These are phyloP conservation scores for Tricholoma sp. DNA, from an alignment of 768 basidiomycete genomes.

Conservation along the genomic window DNA sequence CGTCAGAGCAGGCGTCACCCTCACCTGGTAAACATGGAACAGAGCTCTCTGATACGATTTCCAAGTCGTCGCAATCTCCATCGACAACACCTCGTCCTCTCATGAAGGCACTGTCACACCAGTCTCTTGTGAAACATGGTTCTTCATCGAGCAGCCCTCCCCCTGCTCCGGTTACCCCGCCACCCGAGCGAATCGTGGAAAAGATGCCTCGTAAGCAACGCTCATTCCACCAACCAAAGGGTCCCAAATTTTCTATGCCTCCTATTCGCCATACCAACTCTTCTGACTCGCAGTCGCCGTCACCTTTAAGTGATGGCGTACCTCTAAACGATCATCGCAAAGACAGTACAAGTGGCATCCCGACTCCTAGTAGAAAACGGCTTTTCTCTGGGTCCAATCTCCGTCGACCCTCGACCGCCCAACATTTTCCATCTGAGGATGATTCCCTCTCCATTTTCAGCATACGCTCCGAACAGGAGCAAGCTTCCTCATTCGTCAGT, in stretches of 20 bases:
- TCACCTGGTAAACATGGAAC: conserved; percentile 9
- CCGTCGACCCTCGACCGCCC: conserved; percentile 49
- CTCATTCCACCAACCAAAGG: conserved; percentile 56
- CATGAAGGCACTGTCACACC: conserved; percentile 55
- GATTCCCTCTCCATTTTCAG: conserved; percentile 54
- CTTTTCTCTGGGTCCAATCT: conserved; percentile 57
- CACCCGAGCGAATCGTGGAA: conserved; percentile 18
- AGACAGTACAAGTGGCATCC: conserved; percentile 23
- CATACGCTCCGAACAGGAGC: conserved; percentile 40
- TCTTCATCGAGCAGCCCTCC: conserved; percentile 22
- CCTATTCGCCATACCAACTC: conserved; percentile 30
- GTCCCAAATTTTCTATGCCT: conserved; percentile 50
- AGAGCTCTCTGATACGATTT: neutral
- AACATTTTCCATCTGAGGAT: conserved; percentile 38
- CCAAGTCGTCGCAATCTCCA: conserved; percentile 13
- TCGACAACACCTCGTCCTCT: conserved; percentile 29
- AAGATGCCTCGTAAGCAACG: conserved; percentile 49
- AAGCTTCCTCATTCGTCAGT: conserved; percentile 17
- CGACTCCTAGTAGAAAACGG: conserved; percentile 41
- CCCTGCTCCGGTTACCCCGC: conserved; percentile 24
- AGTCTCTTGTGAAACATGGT: conserved; percentile 39
- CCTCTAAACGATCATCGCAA: conserved; percentile 19
- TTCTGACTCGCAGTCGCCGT: conserved; percentile 21
- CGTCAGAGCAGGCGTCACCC: conserved; percentile 20
- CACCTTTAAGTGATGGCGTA: conserved; percentile 14